Evolutionary conservation across 257 asterid genomes (phyloP).

Genomic region (Gentiana dahurica): DNA sequence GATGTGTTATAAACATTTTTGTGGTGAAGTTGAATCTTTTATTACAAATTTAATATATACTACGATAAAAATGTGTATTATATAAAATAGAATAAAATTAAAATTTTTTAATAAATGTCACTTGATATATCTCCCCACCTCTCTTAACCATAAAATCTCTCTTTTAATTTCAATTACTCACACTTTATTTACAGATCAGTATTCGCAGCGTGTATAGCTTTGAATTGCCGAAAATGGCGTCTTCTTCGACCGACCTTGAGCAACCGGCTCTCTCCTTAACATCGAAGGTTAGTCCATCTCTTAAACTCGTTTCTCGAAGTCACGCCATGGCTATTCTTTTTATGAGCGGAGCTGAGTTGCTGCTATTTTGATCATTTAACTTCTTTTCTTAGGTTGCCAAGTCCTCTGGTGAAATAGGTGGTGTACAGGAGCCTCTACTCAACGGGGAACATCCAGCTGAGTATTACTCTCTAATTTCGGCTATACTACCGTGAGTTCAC

Average conservation of each 20-base stretch:
- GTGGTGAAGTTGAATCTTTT: no score
- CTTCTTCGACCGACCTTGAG: conserved; percentile 13
- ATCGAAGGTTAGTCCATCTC: conserved; percentile 21
- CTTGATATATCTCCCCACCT: no score
- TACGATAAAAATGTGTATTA: no score
- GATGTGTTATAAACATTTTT: no score
- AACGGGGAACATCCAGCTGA: conserved; percentile 23
- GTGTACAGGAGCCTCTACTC: conserved; percentile 47
- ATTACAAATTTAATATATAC: no score
- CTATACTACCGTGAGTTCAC: conserved; percentile 63
- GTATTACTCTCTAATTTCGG: conserved; percentile 53
- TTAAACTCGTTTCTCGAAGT: neutral
- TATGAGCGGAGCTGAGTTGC: neutral
- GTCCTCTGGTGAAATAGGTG: conserved; percentile 27
- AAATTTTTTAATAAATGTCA: no score
- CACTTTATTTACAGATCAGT: no score
- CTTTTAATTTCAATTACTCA: no score
- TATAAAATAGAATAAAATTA: no score
- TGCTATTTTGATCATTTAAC: conserved; percentile 7
- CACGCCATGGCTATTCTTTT: no score
- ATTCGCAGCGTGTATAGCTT: no score
- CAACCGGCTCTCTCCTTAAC: conserved; percentile 17
- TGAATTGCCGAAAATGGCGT: conserved; percentile 4
- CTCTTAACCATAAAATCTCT: no score
- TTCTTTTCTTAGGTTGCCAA: conserved; percentile 23